phyloP scores from a whole-genome alignment of 495 filamentous ascomycete species.

The Niebla homalea region DNA sequence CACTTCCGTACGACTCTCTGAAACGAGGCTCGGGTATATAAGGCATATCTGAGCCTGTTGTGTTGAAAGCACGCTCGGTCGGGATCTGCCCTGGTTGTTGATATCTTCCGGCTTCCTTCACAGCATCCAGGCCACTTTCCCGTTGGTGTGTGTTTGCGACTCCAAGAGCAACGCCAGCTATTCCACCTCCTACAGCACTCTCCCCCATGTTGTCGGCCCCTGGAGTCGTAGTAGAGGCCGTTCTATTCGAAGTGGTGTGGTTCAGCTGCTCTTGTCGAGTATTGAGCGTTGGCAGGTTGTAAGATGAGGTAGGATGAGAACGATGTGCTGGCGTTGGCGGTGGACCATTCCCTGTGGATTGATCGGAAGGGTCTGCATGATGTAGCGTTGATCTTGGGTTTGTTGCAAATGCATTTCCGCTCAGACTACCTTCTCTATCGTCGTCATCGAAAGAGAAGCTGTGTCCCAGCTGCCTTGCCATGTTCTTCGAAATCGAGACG shows the following conservation, averaged over 20 bases:
- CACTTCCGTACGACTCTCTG: slow-evolving; percentile 15
- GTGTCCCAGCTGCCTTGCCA: slow-evolving; percentile 7
- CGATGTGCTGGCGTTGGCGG: slow-evolving; percentile 10
- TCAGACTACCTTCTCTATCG: slow-evolving; percentile 4
- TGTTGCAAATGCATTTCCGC: neutral
- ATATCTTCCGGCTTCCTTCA: slow-evolving; percentile 33
- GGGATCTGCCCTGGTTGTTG: slow-evolving; percentile 26
- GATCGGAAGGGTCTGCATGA: slow-evolving; percentile 14
- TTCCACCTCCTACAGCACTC: slow-evolving; percentile 58
- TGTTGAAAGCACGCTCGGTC: slow-evolving; percentile 32
- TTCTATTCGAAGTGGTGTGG: slow-evolving; percentile 20
- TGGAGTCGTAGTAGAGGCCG: slow-evolving; percentile 49
- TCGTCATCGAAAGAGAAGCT: slow-evolving; percentile 17
- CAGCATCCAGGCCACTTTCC: slow-evolving; percentile 59
- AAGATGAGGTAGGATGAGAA: slow-evolving; percentile 1
- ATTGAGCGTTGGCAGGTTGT: slow-evolving; percentile 7
- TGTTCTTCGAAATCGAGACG: neutral
- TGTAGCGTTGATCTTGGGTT: slow-evolving; percentile 8
- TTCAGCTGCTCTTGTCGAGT: slow-evolving; percentile 13
- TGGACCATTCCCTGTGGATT: slow-evolving; percentile 15
- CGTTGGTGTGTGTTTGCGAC: slow-evolving; percentile 60
- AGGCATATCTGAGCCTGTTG: slow-evolving; percentile 31
- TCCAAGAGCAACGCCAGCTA: slow-evolving; percentile 60
- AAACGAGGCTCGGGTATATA: slow-evolving; percentile 27
- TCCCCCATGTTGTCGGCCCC: slow-evolving; percentile 65